Base-by-base conservation (phyloP, 169 alveolate species). In the Plasmodium malariae region DNA sequence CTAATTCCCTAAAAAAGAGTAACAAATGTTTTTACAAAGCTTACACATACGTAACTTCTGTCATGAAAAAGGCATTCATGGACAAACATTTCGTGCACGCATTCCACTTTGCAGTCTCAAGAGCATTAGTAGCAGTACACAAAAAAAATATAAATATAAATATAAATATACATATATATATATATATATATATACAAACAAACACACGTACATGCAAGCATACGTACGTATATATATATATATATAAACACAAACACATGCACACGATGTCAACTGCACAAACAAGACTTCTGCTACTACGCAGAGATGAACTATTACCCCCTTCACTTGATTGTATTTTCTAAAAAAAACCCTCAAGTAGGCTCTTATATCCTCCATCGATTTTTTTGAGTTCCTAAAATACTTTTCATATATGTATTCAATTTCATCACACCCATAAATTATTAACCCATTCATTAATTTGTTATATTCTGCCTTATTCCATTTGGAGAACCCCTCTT, bases 401-500 rank as follows among this genome's bases (percentile, higher is more conserved):
- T 76, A 62, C 34, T 76, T 76, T 65, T 76, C 73, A 49, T 60
- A 65, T 21, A 76, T 76, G 36, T n/a, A 76, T 30, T 76, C 88
- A 32, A 76, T 48, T 5, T 76, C 68, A 14, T 76, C 74, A 36
- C 76, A 40, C 4, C 88, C 88, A 65, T 76, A 63, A 21, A 59
- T 19, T 43, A 76, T 76, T 32, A 76, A 24, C 2, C 76, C 88
- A 54, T 51, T 76, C 88, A 76, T 76, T 19, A 76, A 54, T 51
- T 76, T 76, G 36, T 76, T 76, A 62, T 43, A 76, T 51, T 76
- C 88, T 11, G 88, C 88, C 36, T 76, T 76, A 30, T 76, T 76
- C 88, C 88, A 76, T 37, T 62, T 60, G 3, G 88, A n/a, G 34
- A 76, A 76, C 19, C 88, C 88, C 36, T 76, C 69, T 14, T 76